Conservation (phyloP, 345 rosid species). For the Acer campestre region DNA sequence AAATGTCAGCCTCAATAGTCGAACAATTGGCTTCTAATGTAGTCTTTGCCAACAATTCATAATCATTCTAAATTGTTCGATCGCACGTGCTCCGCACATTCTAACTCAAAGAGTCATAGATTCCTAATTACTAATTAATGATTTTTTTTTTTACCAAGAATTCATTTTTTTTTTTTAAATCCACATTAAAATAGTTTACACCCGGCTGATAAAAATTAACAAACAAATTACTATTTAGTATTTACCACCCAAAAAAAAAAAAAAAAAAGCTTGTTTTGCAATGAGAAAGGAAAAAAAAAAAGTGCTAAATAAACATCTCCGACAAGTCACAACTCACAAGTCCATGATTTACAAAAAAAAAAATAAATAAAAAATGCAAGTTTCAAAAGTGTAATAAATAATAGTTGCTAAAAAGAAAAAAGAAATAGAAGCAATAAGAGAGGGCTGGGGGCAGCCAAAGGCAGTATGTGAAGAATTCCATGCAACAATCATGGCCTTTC, state of each 20-base stretch:
- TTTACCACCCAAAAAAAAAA: background rate
- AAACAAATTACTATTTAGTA: background rate
- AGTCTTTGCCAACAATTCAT: background rate
- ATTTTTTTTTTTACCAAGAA: background rate
- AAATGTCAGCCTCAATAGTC: conserved; percentile 14
- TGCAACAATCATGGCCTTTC: conserved; percentile 82
- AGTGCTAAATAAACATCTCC: conserved; percentile 33
- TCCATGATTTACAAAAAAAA: conserved; percentile 29
- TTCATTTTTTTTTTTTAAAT: too few species aligned
- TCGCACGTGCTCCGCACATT: background rate
- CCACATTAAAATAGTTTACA: background rate
- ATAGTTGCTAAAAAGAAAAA: conserved; percentile 30
- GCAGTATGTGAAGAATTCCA: conserved; percentile 73
- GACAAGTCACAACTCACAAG: conserved; percentile 31
- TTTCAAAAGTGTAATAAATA: conserved; percentile 57
- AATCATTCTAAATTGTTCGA: background rate
- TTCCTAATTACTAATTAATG: background rate
- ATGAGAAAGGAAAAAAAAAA: background rate
- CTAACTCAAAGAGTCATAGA: background rate
- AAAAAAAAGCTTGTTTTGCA: background rate
- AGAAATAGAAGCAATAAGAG: conserved; percentile 47
- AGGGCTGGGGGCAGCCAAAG: conserved; percentile 34
- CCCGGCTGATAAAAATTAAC: background rate
- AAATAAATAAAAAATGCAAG: background rate
- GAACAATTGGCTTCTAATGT: background rate